Conservation (phyloP, 2,329 filamentous ascomycete species). For the Monosporascus sp. region DNA sequence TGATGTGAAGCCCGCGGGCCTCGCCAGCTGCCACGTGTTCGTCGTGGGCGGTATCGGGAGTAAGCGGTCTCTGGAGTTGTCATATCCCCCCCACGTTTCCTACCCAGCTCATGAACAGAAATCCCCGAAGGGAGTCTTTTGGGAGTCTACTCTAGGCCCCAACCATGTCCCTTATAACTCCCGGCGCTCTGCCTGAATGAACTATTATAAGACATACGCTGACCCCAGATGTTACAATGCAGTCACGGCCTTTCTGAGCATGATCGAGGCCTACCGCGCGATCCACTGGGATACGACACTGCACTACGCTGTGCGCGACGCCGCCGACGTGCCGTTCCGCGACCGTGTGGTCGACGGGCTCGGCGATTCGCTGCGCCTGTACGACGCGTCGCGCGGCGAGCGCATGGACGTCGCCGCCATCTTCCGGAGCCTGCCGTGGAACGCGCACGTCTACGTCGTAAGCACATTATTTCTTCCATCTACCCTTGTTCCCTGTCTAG, state of each 20-base stretch:
- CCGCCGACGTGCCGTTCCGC: constrained; percentile 49
- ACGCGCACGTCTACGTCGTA: constrained; percentile 50
- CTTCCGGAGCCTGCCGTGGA: constrained; percentile 41
- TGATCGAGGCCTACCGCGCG: constrained; percentile 34
- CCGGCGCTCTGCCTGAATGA: too few relatives aligned
- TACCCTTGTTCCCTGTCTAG: too few relatives aligned
- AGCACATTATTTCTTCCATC: too few relatives aligned
- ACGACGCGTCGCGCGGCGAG: constrained; percentile 45
- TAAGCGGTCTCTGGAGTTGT: too few relatives aligned
- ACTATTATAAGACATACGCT: too few relatives aligned
- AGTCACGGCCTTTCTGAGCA: constrained; percentile 56
- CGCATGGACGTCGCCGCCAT: constrained; percentile 47
- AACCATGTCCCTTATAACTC: too few relatives aligned
- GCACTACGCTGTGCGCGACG: constrained; percentile 54
- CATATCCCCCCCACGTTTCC: too few relatives aligned
- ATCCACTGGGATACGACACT: constrained; percentile 47
- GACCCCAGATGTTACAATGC: too few relatives aligned
- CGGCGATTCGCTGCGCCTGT: constrained; percentile 37
- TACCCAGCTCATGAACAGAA: too few relatives aligned
- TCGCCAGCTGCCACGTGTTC: constrained; percentile 55
- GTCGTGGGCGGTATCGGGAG: constrained; percentile 57
- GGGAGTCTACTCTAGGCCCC: too few relatives aligned
- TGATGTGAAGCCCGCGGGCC: constrained; percentile 38
- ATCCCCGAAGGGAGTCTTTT: too few relatives aligned
- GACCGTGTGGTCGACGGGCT: constrained; percentile 30